Evolutionary conservation across 768 basidiomycete genomes (phyloP), one percentile per base, ranked within the genome.

Genomic region (Pleurotus pulmonarius): DNA sequence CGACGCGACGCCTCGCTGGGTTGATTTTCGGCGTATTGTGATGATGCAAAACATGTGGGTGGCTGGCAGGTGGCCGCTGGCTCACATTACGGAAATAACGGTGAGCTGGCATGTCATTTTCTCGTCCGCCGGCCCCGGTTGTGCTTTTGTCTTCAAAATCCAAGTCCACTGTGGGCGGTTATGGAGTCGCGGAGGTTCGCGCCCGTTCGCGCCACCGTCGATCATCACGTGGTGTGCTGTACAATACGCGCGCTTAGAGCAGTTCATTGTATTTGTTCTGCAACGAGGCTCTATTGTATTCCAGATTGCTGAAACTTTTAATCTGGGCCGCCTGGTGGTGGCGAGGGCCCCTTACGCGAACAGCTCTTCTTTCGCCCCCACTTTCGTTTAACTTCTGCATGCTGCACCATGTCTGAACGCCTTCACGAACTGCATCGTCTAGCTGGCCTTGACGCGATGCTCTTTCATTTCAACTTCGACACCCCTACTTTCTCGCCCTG

Each of bases 401-500:
- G 29, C 18, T 55, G 15, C 56, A 54, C 60, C 53, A 52, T 41
- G 34, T 45, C 58, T 72, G 72, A 70, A 67, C 71, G 41, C 57
- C 69, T 69, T 58, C 68, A 75, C 54, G 71, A 73, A 55, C 60
- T 65, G 41, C 70, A 72, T 57, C 66, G 74, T 73, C 74, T 74
- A 68, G 74, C 74, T 70, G 74, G 74, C 29, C 74, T 75, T 55
- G 74, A 75, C 66, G 58, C 64, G 51, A 65, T 72, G 69, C 59
- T 75, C 63, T 66, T 73, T 62, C 71, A 64, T 65, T 72, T 71
- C 64, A 59, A 63, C 46, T 38, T 62, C 11, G 46, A 52, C 40
- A 45, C 41, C 43, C 56, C 68, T 49, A 57, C 60, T 56, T 68
- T 66, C 65, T 56, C 58, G 29, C 65, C 58, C 63, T 69, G 61